These are phyloP conservation scores for Lecanicillium sp. DNA, from an alignment of 2,329 filamentous ascomycete species.

Conservation along the genomic window DNA sequence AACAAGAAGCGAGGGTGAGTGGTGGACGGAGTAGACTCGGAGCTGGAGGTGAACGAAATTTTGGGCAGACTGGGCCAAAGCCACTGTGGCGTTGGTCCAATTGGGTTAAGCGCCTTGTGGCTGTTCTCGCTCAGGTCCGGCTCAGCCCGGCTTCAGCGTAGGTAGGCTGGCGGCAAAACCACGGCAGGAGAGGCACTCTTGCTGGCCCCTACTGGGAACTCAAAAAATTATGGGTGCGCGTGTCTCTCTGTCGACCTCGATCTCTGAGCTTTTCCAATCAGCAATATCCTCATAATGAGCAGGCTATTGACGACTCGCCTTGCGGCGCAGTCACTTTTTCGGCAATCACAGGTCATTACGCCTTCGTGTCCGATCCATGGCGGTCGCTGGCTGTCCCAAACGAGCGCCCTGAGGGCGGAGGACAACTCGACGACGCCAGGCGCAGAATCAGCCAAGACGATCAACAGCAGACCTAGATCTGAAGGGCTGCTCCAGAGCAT, in stretches of 20 bases:
- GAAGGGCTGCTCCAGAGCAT: constrained; percentile 24
- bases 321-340: constrained; percentile 30
- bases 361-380: constrained; percentile 14
- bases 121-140: too few relatives aligned
- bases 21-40: too few relatives aligned
- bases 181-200: not conserved
- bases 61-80: too few relatives aligned
- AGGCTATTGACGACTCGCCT: constrained; percentile 33
- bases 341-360: constrained; percentile 14
- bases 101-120: too few relatives aligned
- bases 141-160: too few relatives aligned
- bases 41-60: not conserved
- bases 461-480: constrained; percentile 15
- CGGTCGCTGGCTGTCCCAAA: constrained; percentile 31
- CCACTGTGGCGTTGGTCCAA: too few relatives aligned
- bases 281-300: constrained; percentile 33
- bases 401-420: constrained; percentile 21
- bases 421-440: constrained; percentile 14
- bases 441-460: constrained; percentile 9
- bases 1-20: not conserved
- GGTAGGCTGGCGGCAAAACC: constrained; percentile 10
- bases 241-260: too few relatives aligned
- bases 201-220: not conserved
- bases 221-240: too few relatives aligned
- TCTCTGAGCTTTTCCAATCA: constrained; percentile 5